Evolutionary conservation across 2,329 filamentous ascomycete genomes (phyloP).

Genomic region (Pezicula carpinea): DNA sequence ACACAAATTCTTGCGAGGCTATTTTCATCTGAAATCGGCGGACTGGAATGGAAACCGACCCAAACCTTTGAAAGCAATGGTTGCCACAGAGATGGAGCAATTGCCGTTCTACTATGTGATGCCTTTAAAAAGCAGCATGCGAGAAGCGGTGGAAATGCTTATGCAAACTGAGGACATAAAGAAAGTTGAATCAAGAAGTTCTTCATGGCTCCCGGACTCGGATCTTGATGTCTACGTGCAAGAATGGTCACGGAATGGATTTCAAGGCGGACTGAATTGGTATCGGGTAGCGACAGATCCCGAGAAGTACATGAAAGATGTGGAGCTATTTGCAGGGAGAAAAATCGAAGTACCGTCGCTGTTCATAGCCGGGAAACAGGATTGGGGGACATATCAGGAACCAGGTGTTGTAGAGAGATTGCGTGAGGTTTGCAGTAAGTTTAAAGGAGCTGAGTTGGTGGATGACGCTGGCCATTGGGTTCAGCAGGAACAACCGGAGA

Average conservation of each 20-base stretch:
- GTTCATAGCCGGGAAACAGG: constrained; percentile 57
- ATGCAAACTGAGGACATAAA: constrained; percentile 47
- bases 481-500: constrained; percentile 59
- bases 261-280: constrained; percentile 64
- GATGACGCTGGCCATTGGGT: constrained; percentile 66
- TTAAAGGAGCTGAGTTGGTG: constrained; percentile 47
- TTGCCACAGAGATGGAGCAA: constrained; percentile 48
- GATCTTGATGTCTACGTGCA: constrained; percentile 55
- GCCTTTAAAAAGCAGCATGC: constrained; percentile 53
- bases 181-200: constrained; percentile 31
- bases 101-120: constrained; percentile 69
- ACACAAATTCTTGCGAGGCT: constrained; percentile 57
- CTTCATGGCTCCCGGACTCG: constrained; percentile 50
- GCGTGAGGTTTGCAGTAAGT: constrained; percentile 45
- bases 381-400: constrained; percentile 67
- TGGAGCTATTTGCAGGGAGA: constrained; percentile 54
- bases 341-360: constrained; percentile 56
- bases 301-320: constrained; percentile 39
- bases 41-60: constrained; percentile 53
- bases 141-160: constrained; percentile 46
- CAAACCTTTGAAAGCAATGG: constrained; percentile 49
- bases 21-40: constrained; percentile 64
- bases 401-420: constrained; percentile 59
- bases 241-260: constrained; percentile 58
- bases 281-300: constrained; percentile 56